Evolutionary conservation across 2,329 filamentous ascomycete genomes (phyloP).

Genomic region (Setomelanomma holmii): DNA sequence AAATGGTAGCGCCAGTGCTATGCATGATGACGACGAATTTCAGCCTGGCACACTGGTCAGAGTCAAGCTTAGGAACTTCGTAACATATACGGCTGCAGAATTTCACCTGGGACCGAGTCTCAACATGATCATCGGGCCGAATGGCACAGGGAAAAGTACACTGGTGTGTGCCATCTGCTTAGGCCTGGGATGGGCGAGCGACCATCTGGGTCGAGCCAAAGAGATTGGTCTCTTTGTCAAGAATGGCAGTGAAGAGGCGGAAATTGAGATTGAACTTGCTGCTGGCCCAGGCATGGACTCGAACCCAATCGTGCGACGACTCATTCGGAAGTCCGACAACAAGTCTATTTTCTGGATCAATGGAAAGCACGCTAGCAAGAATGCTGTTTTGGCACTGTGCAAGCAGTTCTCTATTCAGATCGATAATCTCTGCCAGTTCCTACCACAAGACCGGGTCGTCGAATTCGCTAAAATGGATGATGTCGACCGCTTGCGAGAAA

Average conservation of each 20-base stretch:
- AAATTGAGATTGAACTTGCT: conserved; percentile 90
- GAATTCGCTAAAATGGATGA: conserved; percentile 88
- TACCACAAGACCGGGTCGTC: conserved; percentile 94
- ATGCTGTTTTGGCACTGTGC: conserved; percentile 71
- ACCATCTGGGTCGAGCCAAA: conserved; percentile 84
- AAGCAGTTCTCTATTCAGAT: conserved; percentile 85
- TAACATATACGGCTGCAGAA: conserved; percentile 92
- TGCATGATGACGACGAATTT: conserved; percentile 27
- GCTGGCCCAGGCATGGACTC: conserved; percentile 60
- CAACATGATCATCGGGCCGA: conserved; percentile 99
- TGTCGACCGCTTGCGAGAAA: conserved; percentile 82
- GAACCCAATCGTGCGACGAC: conserved; percentile 78
- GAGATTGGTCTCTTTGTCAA: conserved; percentile 92
- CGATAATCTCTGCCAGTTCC: conserved; percentile 96
- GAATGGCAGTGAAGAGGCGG: conserved; percentile 77
- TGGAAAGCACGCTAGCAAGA: conserved; percentile 66
- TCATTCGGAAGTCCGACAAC: conserved; percentile 83
- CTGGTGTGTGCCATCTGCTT: conserved; percentile 96
- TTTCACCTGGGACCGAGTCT: conserved; percentile 90
- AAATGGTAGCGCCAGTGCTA: conserved; percentile 7
- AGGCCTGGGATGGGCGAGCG: conserved; percentile 77
- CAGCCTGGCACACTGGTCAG: conserved; percentile 86
- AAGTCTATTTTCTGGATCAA: conserved; percentile 81
- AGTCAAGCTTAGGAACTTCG: conserved; percentile 86
- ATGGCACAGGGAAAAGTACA: conserved; percentile 97